Conservation (phyloP, 148 eudicot species). For the Cornus controversa region DNA sequence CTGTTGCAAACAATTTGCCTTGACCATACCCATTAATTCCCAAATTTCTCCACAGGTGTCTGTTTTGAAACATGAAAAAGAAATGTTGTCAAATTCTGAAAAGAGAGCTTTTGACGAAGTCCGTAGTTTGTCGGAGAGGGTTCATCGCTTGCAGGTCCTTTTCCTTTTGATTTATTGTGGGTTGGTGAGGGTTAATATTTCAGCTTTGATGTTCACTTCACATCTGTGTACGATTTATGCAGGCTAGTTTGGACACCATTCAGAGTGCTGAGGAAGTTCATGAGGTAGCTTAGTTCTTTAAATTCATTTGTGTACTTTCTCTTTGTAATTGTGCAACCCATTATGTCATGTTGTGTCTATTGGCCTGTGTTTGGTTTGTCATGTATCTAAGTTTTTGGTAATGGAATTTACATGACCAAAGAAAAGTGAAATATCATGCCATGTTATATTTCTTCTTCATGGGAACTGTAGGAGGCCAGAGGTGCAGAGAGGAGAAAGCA, state of each 20-base stretch:
- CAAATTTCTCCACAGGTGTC: slow-evolving; percentile 39
- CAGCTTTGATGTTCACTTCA: slow-evolving; percentile 1
- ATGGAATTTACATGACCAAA: too few species aligned
- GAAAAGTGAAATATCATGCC: too few species aligned
- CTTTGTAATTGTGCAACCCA: not conserved
- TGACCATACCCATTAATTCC: not conserved
- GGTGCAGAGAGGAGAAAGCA: slow-evolving; percentile 70
- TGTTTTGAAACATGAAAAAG: slow-evolving; percentile 74
- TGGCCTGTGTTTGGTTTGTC: too few species aligned
- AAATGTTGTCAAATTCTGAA: slow-evolving; percentile 71
- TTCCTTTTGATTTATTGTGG: not conserved
- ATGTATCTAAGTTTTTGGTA: too few species aligned
- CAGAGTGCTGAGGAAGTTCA: slow-evolving; percentile 76
- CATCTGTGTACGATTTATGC: slow-evolving; percentile 2
- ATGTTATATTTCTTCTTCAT: not conserved
- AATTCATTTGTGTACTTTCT: not conserved
- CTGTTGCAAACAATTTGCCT: slow-evolving; percentile 2
- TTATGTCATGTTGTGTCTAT: not conserved
- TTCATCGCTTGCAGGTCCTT: slow-evolving; percentile 70
- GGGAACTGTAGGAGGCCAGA: slow-evolving; percentile 59
- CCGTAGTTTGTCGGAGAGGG: slow-evolving; percentile 75
- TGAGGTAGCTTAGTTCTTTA: slow-evolving; percentile 38
- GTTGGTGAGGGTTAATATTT: not conserved
- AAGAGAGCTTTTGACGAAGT: slow-evolving; percentile 91
- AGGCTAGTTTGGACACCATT: slow-evolving; percentile 81